Conservation (phyloP, 2,329 filamentous ascomycete species). For the Chaetothyriales sp. region DNA sequence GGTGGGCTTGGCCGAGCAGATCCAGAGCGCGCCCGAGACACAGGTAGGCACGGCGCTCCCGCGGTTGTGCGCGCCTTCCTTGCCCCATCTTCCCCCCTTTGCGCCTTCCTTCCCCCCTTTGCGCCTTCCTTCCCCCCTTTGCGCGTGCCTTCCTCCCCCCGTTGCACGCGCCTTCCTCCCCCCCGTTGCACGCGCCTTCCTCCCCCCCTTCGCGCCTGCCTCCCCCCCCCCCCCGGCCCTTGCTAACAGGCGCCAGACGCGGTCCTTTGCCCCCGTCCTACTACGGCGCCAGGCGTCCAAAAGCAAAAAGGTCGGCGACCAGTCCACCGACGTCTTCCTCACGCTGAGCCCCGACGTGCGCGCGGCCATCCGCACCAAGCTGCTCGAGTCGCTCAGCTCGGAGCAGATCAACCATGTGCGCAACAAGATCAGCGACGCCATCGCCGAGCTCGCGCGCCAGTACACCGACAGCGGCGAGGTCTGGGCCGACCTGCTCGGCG, state of each 20-base stretch:
- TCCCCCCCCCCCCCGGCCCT: neutral
- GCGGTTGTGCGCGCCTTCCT: neutral
- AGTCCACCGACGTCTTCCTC: slow-evolving; percentile 72
- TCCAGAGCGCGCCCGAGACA: slow-evolving; percentile 61
- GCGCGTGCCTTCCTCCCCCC: neutral
- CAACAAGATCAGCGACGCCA: slow-evolving; percentile 95
- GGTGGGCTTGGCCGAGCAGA: slow-evolving; percentile 89
- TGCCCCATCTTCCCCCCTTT: no score
- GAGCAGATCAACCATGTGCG: slow-evolving; percentile 64
- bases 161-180: no score
- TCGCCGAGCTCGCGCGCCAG: slow-evolving; percentile 87
- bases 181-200: no score
- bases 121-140: no score
- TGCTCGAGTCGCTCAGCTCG: slow-evolving; percentile 60
- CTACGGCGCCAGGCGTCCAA: slow-evolving; percentile 90
- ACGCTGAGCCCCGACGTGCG: slow-evolving; percentile 62
- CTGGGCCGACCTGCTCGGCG: slow-evolving; percentile 79
- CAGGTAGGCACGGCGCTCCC: slow-evolving; percentile 40
- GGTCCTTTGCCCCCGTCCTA: slow-evolving; percentile 83
- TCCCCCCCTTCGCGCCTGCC: no score
- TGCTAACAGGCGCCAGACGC: slow-evolving; percentile 44
- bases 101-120: no score
- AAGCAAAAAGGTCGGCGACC: slow-evolving; percentile 60
- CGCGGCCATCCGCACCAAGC: slow-evolving; percentile 65
- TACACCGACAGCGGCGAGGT: slow-evolving; percentile 77